Base-by-base conservation (phyloP, 169 alveolate species). In the Plasmodium gonderi region DNA sequence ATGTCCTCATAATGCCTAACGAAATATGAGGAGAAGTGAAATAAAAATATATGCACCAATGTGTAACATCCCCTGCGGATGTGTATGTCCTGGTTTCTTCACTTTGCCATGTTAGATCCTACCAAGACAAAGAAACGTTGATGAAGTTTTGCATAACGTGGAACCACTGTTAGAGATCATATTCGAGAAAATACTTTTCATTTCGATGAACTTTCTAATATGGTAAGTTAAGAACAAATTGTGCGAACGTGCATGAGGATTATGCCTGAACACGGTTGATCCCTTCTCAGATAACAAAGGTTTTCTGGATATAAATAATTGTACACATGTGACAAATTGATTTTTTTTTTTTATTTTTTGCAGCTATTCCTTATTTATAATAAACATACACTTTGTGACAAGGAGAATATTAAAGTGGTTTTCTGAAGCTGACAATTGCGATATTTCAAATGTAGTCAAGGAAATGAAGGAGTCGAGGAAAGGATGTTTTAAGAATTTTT, bases 181-280 rank as follows among this genome's bases (percentile, higher is more conserved):
- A 8, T 95, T 96, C 74, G 98, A 96, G 67, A 93, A 94, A 75
- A 93, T 96, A 8, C 79, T 96, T 67, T 96, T 94, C 64, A 95
- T 96, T 33, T 91, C 96, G n/a, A 85, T 95, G 82, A 91, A 95
- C 74, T 95, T 96, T 67, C 83, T 95, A 36, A 75, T 95, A 47
- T 95, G 97, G 97, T 95, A 49, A 91, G 81, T 11, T 60, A 20
- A 31, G 74, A 45, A 40, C 45, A 45, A 51, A 64, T 91, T 12
- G 87, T 9, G 23, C 6, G 14, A 31, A 81, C 33, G 77, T 60
- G 23, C 45, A 20, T 51, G 72, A 23, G 40, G 14, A 3, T 40
- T 17, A 29, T 79, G 93, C 42, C 80, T 93, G 9, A 26, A 47
- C 80, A 33, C 5, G 14, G 72, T 54, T 14, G 72, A 1, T 54